These are phyloP conservation scores for Wallemia ichthyophaga DNA, from an alignment of 1,284 basidiomycete genomes.

Conservation along the genomic window DNA sequence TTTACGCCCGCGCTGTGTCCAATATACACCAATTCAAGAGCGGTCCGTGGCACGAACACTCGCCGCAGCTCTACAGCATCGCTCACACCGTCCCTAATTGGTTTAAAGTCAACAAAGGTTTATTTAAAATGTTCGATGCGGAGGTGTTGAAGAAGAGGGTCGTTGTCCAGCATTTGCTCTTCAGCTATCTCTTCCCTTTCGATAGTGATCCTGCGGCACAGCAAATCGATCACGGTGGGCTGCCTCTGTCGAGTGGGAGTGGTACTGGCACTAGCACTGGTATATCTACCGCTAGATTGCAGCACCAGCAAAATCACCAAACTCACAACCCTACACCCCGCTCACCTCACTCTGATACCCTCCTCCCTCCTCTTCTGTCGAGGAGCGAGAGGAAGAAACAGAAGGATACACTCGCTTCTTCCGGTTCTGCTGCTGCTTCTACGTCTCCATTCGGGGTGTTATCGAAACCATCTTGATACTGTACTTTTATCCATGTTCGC, in stretches of 20 bases:
- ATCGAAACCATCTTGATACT: not conserved
- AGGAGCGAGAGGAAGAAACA: not conserved
- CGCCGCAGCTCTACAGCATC: slow-evolving; percentile 63
- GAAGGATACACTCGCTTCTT: not conserved
- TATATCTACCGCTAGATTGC: too few relatives aligned
- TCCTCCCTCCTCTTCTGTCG: not conserved
- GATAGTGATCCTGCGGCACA: slow-evolving; percentile 9
- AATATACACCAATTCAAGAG: slow-evolving; percentile 51
- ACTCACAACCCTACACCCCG: not conserved
- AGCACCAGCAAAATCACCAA: too few relatives aligned
- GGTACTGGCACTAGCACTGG: too few relatives aligned
- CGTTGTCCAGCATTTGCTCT: slow-evolving; percentile 75
- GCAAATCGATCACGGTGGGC: not conserved
- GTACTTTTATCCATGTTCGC: too few relatives aligned
- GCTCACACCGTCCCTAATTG: slow-evolving; percentile 57
- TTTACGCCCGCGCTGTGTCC: slow-evolving; percentile 51
- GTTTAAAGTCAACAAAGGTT: slow-evolving; percentile 60
- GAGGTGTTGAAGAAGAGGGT: slow-evolving; percentile 89
- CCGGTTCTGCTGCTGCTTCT: not conserved
- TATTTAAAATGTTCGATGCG: slow-evolving; percentile 88
- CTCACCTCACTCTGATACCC: not conserved
- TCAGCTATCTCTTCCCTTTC: slow-evolving; percentile 52
- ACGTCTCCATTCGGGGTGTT: not conserved
- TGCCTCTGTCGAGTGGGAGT: too few relatives aligned
- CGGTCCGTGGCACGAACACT: slow-evolving; percentile 73